phyloP scores from a whole-genome alignment of 441 rosid genomes.

The Populus trichocarpa region DNA sequence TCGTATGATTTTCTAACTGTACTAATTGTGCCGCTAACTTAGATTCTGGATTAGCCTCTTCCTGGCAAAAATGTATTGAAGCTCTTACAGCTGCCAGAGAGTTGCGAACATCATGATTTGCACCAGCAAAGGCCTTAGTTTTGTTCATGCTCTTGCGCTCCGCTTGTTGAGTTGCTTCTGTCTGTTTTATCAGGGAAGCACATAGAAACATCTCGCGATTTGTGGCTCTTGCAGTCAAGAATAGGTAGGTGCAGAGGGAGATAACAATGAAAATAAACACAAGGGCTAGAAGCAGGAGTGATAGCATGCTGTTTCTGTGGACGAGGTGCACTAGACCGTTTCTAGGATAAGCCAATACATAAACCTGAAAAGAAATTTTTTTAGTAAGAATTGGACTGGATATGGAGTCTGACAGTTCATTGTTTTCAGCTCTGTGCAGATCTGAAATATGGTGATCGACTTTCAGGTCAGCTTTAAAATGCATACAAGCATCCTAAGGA shows the following conservation, averaged over 20 bases:
- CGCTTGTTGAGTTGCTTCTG: slow-evolving; percentile 56
- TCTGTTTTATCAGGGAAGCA: slow-evolving; percentile 45
- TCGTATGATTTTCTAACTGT: slow-evolving; percentile 35
- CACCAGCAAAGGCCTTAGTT: slow-evolving; percentile 40
- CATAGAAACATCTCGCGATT: slow-evolving; percentile 45
- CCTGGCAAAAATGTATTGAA: slow-evolving; percentile 35
- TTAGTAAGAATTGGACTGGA: neutral
- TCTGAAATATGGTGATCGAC: neutral
- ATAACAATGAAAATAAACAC: slow-evolving; percentile 21
- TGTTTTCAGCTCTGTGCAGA: neutral
- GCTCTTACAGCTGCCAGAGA: slow-evolving; percentile 37
- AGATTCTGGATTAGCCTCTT: slow-evolving; percentile 21
- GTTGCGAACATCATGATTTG: slow-evolving; percentile 50
- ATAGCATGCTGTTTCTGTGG: slow-evolving; percentile 20
- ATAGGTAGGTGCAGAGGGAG: slow-evolving; percentile 24
- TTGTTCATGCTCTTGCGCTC: slow-evolving; percentile 68
- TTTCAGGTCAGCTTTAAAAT: no score
- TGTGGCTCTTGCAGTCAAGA: slow-evolving; percentile 34
- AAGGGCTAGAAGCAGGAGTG: slow-evolving; percentile 17
- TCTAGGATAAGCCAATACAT: slow-evolving; percentile 26
- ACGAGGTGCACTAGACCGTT: slow-evolving; percentile 20
- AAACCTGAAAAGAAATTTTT: slow-evolving; percentile 29
- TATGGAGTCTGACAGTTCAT: neutral
- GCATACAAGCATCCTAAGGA: neutral
- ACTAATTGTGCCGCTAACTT: slow-evolving; percentile 35